Conservation (phyloP, 2,329 filamentous ascomycete genomes). For the Nemania diffusa region DNA sequence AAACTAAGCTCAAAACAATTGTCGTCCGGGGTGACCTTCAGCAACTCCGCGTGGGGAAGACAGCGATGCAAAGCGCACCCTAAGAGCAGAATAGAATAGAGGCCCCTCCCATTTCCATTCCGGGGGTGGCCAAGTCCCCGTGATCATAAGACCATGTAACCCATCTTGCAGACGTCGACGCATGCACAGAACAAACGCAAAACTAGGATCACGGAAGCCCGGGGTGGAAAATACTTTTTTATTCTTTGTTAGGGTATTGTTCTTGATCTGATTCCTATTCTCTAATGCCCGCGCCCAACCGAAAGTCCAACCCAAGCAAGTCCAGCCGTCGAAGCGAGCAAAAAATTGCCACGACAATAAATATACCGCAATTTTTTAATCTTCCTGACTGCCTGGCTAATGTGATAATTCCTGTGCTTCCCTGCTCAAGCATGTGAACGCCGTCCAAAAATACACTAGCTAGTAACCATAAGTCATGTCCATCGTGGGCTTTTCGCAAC, state of each 20-base stretch:
- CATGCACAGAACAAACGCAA: constrained; percentile 29
- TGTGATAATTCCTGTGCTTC: constrained; percentile 1
- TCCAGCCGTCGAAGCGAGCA: not conserved
- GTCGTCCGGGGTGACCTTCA: not conserved
- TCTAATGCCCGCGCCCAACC: constrained; percentile 25
- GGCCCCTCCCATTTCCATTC: constrained; percentile 2
- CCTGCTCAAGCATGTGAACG: constrained; percentile 22
- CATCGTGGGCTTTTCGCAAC: constrained; percentile 9
- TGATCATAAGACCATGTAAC: constrained; percentile 34
- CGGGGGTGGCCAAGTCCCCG: constrained; percentile 21
- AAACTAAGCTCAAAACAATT: not conserved
- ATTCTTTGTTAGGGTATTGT: constrained; percentile 23
- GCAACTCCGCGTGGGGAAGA: constrained; percentile 19
- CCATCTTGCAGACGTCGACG: constrained; percentile 33
- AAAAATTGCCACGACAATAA: constrained; percentile 14
- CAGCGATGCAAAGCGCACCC: not conserved
- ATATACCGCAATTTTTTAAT: constrained; percentile 7
- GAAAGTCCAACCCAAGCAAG: constrained; percentile 10
- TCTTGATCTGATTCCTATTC: constrained; percentile 15
- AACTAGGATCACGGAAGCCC: not conserved
- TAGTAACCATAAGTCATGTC: constrained; percentile 14
- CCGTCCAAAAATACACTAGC: constrained; percentile 18
- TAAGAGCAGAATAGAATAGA: constrained; percentile 5
- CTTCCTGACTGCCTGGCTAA: constrained; percentile 9
- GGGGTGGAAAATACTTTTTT: constrained; percentile 5